These are phyloP conservation scores for Juglanconis oblonga DNA, from an alignment of 2,329 filamentous ascomycete species.

Conservation along the genomic window DNA sequence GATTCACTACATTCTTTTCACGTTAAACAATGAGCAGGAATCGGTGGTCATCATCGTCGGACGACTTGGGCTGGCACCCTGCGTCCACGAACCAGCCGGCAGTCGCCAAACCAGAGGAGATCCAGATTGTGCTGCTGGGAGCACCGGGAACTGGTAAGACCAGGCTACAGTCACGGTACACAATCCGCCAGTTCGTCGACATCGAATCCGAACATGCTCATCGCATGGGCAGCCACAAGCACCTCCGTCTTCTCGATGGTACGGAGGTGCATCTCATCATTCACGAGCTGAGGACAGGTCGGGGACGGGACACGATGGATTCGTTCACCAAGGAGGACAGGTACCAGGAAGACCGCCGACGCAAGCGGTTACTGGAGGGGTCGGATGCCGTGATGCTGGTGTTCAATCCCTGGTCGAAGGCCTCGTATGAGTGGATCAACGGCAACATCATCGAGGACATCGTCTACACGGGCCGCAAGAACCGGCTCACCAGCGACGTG, in stretches of 20 bases:
- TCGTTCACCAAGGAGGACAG: background rate
- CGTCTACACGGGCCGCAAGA: constrained; percentile 2
- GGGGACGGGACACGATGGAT: constrained; percentile 1
- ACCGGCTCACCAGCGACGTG: background rate
- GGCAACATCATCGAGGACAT: constrained; percentile 2
- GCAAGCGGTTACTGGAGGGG: constrained; percentile 11
- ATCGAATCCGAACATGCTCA: background rate
- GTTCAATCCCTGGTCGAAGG: constrained; percentile 10
- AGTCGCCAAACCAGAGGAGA: constrained; percentile 7
- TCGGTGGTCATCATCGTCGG: background rate
- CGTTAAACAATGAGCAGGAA: background rate
- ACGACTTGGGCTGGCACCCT: background rate
- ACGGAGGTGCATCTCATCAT: constrained; percentile 11
- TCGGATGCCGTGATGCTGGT: constrained; percentile 13
- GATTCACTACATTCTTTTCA: background rate
- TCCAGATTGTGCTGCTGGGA: constrained; percentile 11
- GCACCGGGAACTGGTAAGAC: constrained; percentile 10
- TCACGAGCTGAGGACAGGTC: background rate
- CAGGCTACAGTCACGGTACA: constrained; percentile 10
- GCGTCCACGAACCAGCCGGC: background rate
- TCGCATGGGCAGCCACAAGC: constrained; percentile 7
- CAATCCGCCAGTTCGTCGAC: constrained; percentile 9
- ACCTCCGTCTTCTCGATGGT: background rate
- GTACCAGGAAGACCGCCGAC: background rate
- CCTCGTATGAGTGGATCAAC: constrained; percentile 9